Conservation (phyloP, 228 moss, liverwort and hornwort genomes). For the Sphagnum fallax region DNA sequence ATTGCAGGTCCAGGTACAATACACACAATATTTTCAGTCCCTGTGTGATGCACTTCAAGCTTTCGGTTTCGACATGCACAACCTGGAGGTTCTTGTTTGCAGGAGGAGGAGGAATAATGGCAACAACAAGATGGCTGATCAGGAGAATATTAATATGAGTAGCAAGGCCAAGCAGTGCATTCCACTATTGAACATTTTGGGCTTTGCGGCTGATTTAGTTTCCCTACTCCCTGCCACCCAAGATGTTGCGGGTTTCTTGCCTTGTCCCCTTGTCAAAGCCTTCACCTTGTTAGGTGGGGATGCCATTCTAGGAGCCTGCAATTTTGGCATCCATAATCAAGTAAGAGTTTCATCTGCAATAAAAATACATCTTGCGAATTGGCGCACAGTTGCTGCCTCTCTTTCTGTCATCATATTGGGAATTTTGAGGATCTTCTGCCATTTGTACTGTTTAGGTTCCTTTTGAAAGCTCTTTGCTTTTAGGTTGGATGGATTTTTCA, state of each 20-base stretch:
- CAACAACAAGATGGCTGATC: no score
- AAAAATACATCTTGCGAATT: not conserved
- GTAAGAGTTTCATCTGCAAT: constrained; percentile 12
- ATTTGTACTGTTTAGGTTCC: no score
- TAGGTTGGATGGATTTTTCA: not conserved
- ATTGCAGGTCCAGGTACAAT: constrained; percentile 35
- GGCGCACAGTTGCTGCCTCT: not conserved
- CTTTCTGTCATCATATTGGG: not conserved
- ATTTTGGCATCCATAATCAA: constrained; percentile 28
- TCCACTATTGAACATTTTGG: constrained; percentile 32
- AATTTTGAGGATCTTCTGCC: not conserved
- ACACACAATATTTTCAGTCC: constrained; percentile 41
- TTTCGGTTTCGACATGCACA: constrained; percentile 14
- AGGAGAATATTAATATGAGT: constrained; percentile 12
- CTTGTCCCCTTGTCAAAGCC: constrained; percentile 36
- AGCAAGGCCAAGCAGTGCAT: constrained; percentile 27
- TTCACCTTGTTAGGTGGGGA: constrained; percentile 34
- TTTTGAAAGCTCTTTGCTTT: not conserved
- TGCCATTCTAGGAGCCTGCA: constrained; percentile 36
- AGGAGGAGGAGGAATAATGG: constrained; percentile 10
- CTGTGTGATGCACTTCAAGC: constrained; percentile 42
- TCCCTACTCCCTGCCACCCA: constrained; percentile 37
- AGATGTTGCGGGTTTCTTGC: constrained; percentile 27
- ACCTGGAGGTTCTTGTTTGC: constrained; percentile 32
- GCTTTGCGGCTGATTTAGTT: constrained; percentile 38